Conservation (phyloP, 768 basidiomycete species). For the Rhizopogon roseolus region DNA sequence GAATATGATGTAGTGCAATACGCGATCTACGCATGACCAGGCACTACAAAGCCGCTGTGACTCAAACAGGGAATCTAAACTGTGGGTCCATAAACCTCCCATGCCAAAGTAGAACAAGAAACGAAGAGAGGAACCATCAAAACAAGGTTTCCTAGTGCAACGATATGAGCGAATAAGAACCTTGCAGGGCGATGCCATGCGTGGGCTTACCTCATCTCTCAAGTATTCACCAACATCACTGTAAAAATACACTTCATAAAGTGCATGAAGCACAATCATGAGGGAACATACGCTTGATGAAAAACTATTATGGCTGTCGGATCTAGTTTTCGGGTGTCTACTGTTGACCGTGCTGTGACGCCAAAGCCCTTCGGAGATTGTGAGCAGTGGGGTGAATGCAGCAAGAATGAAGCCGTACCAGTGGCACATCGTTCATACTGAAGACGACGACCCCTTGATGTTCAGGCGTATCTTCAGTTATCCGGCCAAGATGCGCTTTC, state of each 20-base stretch:
- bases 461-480: slow-evolving; percentile 98
- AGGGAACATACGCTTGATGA: slow-evolving; percentile 76
- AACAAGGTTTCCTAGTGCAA: slow-evolving; percentile 70
- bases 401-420: slow-evolving; percentile 46
- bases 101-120: slow-evolving; percentile 14
- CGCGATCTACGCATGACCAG: slow-evolving; percentile 24
- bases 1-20: background rate
- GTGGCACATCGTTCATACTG: slow-evolving; percentile 91
- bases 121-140: slow-evolving; percentile 27
- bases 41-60: slow-evolving; percentile 39
- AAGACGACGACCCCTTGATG: slow-evolving; percentile 97
- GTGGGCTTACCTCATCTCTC: slow-evolving; percentile 76
- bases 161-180: slow-evolving; percentile 11
- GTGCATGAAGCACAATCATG: background rate
- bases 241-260: slow-evolving; percentile 8
- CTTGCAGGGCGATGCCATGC: background rate
- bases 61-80: slow-evolving; percentile 4
- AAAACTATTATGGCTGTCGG: slow-evolving; percentile 97
- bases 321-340: slow-evolving; percentile 95
- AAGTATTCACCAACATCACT: slow-evolving; percentile 98
- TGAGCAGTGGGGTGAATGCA: slow-evolving; percentile 4
- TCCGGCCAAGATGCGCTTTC: slow-evolving; percentile 97
- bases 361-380: slow-evolving; percentile 76
- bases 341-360: slow-evolving; percentile 91
- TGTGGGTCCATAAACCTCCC: slow-evolving; percentile 12